These are phyloP conservation scores for Calonectria pseudoreteaudii DNA, from an alignment of 2,329 filamentous ascomycete species.

Conservation along the genomic window DNA sequence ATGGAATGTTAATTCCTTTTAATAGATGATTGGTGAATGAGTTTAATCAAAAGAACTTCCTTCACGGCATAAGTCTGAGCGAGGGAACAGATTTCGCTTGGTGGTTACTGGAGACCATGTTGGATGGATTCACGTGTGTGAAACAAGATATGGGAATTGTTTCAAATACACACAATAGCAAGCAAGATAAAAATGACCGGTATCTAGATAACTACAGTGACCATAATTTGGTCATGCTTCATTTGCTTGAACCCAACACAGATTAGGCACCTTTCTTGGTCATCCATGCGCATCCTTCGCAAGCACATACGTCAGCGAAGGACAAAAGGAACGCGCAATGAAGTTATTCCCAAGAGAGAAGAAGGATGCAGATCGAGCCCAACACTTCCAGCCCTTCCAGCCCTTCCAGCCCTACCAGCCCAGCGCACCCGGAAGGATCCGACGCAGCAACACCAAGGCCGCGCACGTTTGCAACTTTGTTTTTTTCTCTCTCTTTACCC, in stretches of 20 bases:
- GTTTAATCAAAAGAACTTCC: constrained; percentile 16
- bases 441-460: background rate
- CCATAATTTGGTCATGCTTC: background rate
- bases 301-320: background rate
- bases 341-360: background rate
- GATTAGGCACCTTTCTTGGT: background rate
- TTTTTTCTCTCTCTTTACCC: background rate
- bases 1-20: background rate
- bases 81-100: background rate
- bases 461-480: background rate
- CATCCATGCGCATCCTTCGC: background rate
- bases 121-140: background rate
- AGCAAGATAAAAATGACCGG: background rate
- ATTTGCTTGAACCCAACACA: background rate
- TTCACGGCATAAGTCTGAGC: constrained; percentile 27
- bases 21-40: background rate
- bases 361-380: background rate
- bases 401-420: background rate
- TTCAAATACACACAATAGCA: no score
- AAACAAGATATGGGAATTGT: no score
- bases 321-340: background rate
- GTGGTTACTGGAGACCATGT: background rate
- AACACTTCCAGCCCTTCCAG: background rate
- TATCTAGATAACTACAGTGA: background rate
- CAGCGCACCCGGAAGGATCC: background rate